Conservation (phyloP, 495 filamentous ascomycete genomes). For the Talaromyces borbonicus region DNA sequence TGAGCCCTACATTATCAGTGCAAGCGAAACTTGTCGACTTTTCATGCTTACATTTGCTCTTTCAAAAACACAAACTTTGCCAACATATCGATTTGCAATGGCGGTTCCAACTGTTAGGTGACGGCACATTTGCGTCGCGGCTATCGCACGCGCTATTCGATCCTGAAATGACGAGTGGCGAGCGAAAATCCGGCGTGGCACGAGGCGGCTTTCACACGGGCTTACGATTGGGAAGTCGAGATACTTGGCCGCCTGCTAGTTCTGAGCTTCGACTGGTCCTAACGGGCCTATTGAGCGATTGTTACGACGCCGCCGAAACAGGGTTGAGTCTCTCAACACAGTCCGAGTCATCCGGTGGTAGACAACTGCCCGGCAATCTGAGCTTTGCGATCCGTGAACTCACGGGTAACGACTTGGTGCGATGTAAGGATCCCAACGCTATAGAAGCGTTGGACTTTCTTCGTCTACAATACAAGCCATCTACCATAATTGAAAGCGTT, state of each 20-base stretch:
- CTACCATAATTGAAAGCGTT: slow-evolving; percentile 58
- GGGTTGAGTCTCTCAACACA: slow-evolving; percentile 6
- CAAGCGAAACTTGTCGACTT: slow-evolving; percentile 71
- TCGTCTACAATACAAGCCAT: slow-evolving; percentile 73
- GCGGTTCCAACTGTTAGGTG: slow-evolving; percentile 72
- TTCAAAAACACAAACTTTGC: slow-evolving; percentile 61
- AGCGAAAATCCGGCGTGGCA: slow-evolving; percentile 56
- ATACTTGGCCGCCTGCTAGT: slow-evolving; percentile 86
- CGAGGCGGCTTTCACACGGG: slow-evolving; percentile 67
- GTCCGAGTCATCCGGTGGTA: slow-evolving; percentile 18
- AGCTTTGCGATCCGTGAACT: slow-evolving; percentile 84
- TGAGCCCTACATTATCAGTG: slow-evolving; percentile 59
- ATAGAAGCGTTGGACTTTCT: slow-evolving; percentile 89
- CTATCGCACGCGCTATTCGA: slow-evolving; percentile 81
- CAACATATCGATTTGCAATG: slow-evolving; percentile 68
- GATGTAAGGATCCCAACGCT: slow-evolving; percentile 65
- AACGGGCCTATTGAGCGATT: slow-evolving; percentile 77
- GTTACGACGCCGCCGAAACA: slow-evolving; percentile 34
- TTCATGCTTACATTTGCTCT: slow-evolving; percentile 69
- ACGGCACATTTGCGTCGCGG: slow-evolving; percentile 70
- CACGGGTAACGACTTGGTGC: slow-evolving; percentile 60
- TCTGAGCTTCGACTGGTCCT: slow-evolving; percentile 82
- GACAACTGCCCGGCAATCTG: slow-evolving; percentile 67
- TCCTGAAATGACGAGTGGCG: slow-evolving; percentile 70
- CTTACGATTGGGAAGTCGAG: slow-evolving; percentile 62